Evolutionary conservation across 2,329 filamentous ascomycete species (phyloP).

Genomic region (Aureobasidium sp.): DNA sequence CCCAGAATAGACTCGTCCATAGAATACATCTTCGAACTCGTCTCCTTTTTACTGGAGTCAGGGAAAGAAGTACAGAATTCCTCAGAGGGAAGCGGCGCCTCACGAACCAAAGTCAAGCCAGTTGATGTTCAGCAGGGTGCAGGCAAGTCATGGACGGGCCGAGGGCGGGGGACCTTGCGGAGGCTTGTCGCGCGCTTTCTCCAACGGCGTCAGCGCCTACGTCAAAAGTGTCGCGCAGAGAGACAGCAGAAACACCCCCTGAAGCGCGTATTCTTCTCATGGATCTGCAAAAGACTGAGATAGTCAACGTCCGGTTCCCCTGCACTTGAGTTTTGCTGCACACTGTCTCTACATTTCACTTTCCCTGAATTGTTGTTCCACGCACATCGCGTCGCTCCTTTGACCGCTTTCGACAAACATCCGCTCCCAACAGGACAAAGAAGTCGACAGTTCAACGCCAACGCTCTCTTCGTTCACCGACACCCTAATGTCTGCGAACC

Average conservation of each 20-base stretch:
- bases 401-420: neutral
- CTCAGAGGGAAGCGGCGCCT: neutral
- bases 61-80: no score
- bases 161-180: neutral
- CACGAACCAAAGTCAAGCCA: neutral
- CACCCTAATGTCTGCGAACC: slow-evolving; percentile 45
- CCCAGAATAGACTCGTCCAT: neutral
- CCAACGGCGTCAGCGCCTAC: neutral
- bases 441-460: neutral
- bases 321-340: neutral
- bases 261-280: slow-evolving; percentile 4
- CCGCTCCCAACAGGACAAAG: slow-evolving; percentile 1
- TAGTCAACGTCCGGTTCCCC: neutral
- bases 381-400: neutral
- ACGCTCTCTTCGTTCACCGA: neutral
- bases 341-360: neutral
- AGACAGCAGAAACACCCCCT: neutral
- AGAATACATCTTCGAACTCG: neutral
- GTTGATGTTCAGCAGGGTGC: no score
- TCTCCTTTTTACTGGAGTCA: no score
- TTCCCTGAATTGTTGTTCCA: no score
- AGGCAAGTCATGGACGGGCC: neutral
- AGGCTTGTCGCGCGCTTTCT: neutral
- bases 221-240: slow-evolving; percentile 10
- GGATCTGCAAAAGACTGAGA: neutral